phyloP scores from a whole-genome alignment of 495 filamentous ascomycete species.

The Aspergillus steynii region DNA sequence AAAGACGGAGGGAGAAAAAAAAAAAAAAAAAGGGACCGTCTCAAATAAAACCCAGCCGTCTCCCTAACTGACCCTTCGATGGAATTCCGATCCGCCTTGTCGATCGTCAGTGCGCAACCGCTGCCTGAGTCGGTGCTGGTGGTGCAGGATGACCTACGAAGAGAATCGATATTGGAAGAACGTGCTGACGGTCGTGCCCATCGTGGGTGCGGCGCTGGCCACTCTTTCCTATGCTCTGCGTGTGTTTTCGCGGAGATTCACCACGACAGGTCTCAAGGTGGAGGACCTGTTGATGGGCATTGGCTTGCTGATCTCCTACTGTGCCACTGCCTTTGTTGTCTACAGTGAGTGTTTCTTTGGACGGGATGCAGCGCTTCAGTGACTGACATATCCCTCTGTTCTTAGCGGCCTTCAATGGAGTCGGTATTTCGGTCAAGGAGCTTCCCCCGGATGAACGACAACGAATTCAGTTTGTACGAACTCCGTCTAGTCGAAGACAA shows the following conservation, averaged over 20 bases:
- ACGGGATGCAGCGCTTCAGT: not conserved
- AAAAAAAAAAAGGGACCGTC: not conserved
- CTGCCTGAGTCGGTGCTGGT: not conserved
- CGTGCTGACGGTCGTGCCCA: slow-evolving; percentile 22
- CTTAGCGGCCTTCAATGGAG: slow-evolving; percentile 19
- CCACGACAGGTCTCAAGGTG: slow-evolving; percentile 7
- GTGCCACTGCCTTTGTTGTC: slow-evolving; percentile 18
- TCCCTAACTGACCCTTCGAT: not conserved
- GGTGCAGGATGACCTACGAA: slow-evolving; percentile 17
- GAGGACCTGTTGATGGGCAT: slow-evolving; percentile 22
- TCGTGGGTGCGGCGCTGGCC: slow-evolving; percentile 20
- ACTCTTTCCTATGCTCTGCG: slow-evolving; percentile 14
- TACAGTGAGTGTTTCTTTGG: slow-evolving; percentile 11
- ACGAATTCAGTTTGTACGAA: slow-evolving; percentile 17
- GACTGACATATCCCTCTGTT: not conserved
- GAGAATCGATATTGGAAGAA: slow-evolving; percentile 22
- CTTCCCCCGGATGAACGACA: slow-evolving; percentile 14
- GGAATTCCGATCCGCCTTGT: not conserved
- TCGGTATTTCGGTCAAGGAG: slow-evolving; percentile 3
- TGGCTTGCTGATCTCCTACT: slow-evolving; percentile 17
- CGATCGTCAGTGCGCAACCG: not conserved
- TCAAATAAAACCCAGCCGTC: not conserved
- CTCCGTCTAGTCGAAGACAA: not conserved
- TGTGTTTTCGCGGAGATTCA: slow-evolving; percentile 12
- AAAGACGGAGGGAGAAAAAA: not conserved